Percentiles rank a stretch among this genome's conserved stretches.
Conservation (phyloP, 768 basidiomycete genomes). For the Kwoniella newhampshirensis region DNA sequence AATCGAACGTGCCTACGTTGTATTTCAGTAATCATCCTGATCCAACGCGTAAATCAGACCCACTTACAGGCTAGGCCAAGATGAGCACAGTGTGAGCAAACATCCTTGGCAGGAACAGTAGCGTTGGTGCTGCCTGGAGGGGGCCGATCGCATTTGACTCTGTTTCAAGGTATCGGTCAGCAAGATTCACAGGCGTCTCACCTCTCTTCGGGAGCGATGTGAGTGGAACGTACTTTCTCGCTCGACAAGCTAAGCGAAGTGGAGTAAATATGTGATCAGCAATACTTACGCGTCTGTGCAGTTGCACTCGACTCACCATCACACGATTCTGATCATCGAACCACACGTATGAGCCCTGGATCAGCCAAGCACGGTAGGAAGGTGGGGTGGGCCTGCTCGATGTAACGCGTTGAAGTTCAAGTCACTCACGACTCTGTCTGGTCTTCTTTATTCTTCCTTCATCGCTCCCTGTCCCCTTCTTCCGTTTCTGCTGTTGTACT, state of each 20-base stretch:
- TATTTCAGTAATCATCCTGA: not conserved
- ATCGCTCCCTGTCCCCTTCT: not conserved
- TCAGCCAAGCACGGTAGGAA: too few species aligned
- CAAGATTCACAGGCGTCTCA: too few species aligned
- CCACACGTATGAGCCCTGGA: too few species aligned
- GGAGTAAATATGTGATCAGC: not conserved
- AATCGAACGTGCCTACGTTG: constrained; percentile 70
- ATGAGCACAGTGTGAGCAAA: constrained; percentile 32
- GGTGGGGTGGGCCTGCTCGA: too few species aligned
- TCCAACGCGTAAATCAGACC: not conserved
- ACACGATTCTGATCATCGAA: constrained; percentile 31
- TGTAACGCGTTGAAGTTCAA: too few species aligned
- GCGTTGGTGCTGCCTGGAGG: constrained; percentile 23
- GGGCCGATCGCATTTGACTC: constrained; percentile 46
- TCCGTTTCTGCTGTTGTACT: not conserved
- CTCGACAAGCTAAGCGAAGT: constrained; percentile 36
- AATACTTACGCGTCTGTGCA: not conserved
- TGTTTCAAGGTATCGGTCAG: too few species aligned
- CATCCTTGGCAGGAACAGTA: constrained; percentile 9
- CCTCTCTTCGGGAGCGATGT: too few species aligned
- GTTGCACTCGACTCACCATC: constrained; percentile 39
- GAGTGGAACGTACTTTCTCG: constrained; percentile 47
- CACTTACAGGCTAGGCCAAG: constrained; percentile 30
- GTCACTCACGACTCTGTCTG: constrained; percentile 41
- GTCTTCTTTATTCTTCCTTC: constrained; percentile 31